Base-by-base conservation (phyloP, 2,329 filamentous ascomycete genomes). In the Cytospora mali region DNA sequence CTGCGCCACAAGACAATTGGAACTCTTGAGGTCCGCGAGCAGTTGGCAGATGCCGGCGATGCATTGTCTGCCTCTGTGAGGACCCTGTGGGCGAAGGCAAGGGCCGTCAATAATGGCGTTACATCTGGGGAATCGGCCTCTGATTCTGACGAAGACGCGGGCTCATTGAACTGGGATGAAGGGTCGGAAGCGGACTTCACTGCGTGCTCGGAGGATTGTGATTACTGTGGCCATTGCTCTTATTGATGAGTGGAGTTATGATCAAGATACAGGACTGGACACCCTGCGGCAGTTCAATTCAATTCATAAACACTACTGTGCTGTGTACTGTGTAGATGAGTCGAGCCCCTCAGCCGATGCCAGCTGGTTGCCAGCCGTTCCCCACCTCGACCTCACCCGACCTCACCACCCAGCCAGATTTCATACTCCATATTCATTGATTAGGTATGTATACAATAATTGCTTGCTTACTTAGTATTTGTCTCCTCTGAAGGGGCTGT, bases 1-100 rank as follows among this genome's bases (percentile, higher is more conserved):
- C 51, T 73, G 21, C 66, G 68, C 21, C 64, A 65, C 42, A 50
- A 60, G 4, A 55, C 57, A 18, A 39, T 31, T 13, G 66, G 67
- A 3, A 46, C 21, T 21, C 59, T 74, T 25, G 68, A 72, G 53
- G 55, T 73, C 21, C 64, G 69, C 18, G 67, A 69, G 58, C 67
- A 68, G 63, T 53, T 67, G n/a, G 52, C 35, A 9, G 68, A 67
- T 33, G 67, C 63, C 11, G 66, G 65, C 9, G 55, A 67, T 23
- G 67, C 66, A 16, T 54, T 74, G 33, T 75, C 73, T 27, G 62
- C 68, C 48, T 66, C 62, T 21, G 67, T 69, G 31, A 69, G 67
- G 55, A 62, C 58, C 28, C 65, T 68, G 31, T 75, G 73, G 68
- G 64, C 54, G 27, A 65, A 46, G 11, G 53, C 29, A 11, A 53